phyloP scores from a whole-genome alignment of 176 grass and related monocot species.

The Phoenix roebelenii region DNA sequence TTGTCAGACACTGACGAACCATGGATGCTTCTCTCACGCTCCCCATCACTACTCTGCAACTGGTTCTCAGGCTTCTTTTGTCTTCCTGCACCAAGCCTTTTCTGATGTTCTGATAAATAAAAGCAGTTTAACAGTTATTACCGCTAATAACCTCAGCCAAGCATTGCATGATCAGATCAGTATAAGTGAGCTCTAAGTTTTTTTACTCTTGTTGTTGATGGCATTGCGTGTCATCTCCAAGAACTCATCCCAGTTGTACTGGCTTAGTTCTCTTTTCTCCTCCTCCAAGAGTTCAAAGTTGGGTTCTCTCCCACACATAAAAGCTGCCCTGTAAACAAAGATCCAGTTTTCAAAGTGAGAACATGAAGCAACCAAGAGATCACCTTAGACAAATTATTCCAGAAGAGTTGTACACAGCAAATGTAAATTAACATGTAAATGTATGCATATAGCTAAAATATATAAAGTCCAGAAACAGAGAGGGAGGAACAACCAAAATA shows the following conservation, averaged over 20 bases:
- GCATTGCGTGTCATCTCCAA: conserved; percentile 66
- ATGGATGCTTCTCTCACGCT: conserved; percentile 37
- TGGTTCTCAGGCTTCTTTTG: conserved; percentile 38
- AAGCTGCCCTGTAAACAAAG: conserved; percentile 57
- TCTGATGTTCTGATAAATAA: conserved; percentile 51
- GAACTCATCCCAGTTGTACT: conserved; percentile 74
- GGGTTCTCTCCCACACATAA: conserved; percentile 98
- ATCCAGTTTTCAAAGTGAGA: background rate
- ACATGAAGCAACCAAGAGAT: too few species aligned
- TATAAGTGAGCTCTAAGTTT: background rate
- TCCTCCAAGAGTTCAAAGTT: conserved; percentile 72
- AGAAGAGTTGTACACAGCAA: too few species aligned
- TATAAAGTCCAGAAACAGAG: too few species aligned
- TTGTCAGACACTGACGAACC: conserved; percentile 65
- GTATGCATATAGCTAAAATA: too few species aligned
- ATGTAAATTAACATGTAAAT: too few species aligned
- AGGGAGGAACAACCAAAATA: too few species aligned
- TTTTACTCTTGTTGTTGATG: conserved; percentile 97
- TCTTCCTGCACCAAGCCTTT: conserved; percentile 37
- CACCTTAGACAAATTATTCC: too few species aligned
- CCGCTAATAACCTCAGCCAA: too few species aligned
- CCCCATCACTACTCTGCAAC: conserved; percentile 34
- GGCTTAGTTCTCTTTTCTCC: conserved; percentile 63
- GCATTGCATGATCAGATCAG: background rate
- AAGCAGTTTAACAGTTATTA: conserved; percentile 15